A percentile compares a stretch with the other conserved stretches of the same genome.
Conservation (phyloP, 495 filamentous ascomycete species). For the Aspergillus cristatus region DNA sequence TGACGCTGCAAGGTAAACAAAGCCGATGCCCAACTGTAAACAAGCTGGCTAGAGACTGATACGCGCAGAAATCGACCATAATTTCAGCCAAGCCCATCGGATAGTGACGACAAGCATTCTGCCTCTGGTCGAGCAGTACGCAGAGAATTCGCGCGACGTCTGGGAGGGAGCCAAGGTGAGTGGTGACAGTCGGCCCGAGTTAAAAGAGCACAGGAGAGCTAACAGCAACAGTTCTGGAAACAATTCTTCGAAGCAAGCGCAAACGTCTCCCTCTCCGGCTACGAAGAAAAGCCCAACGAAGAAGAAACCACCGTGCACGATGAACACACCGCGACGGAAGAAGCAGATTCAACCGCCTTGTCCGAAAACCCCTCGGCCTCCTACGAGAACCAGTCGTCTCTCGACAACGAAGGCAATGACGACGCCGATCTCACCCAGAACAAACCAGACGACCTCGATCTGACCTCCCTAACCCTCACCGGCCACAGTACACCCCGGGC, state of each 20-base stretch:
- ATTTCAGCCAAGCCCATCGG: slow-evolving; percentile 92
- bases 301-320: slow-evolving; percentile 37
- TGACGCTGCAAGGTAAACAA: slow-evolving; percentile 77
- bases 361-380: slow-evolving; percentile 21
- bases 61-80: slow-evolving; percentile 86
- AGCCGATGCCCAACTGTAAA: slow-evolving; percentile 10
- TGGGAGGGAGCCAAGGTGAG: slow-evolving; percentile 92
- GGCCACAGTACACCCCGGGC: slow-evolving; percentile 44
- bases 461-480: slow-evolving; percentile 47
- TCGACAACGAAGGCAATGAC: slow-evolving; percentile 10
- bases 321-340: slow-evolving; percentile 31
- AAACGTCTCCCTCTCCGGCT: slow-evolving; percentile 93
- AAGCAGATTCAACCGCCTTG: slow-evolving; percentile 40
- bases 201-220: too few species aligned
- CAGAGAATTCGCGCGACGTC: slow-evolving; percentile 83
- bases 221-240: slow-evolving; percentile 96
- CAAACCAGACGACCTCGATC: slow-evolving; percentile 41
- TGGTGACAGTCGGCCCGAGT: too few species aligned
- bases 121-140: slow-evolving; percentile 93
- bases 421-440: slow-evolving; percentile 9
- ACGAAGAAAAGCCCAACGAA: slow-evolving; percentile 66
- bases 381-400: slow-evolving; percentile 29
- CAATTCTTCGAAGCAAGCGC: slow-evolving; percentile 98
- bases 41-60: background rate
- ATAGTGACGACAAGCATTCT: slow-evolving; percentile 92